phyloP scores from a whole-genome alignment of 257 asterid genomes.

The Solanum ossicruentum region DNA sequence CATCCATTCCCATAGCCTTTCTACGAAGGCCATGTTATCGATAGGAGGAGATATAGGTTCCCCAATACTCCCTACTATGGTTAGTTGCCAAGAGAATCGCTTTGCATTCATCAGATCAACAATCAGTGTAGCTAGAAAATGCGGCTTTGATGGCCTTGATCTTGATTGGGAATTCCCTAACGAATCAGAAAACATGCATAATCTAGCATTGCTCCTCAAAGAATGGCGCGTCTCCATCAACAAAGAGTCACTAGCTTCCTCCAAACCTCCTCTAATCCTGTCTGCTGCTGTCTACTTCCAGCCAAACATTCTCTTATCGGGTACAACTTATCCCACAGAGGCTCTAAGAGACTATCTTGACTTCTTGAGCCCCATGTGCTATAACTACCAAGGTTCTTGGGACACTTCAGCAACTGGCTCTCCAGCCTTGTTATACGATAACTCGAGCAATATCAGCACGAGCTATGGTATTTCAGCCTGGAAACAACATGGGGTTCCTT shows the following conservation, averaged over 20 bases:
- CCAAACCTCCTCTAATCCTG: constrained; percentile 24
- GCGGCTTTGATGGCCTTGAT: constrained; percentile 42
- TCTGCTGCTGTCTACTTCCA: constrained; percentile 41
- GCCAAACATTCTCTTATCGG: constrained; percentile 10
- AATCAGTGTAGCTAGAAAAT: constrained; percentile 21
- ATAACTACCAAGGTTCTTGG: constrained; percentile 43
- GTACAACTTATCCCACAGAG: constrained; percentile 11
- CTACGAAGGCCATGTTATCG: constrained; percentile 28
- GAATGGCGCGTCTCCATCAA: constrained; percentile 29
- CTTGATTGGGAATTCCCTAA: constrained; percentile 53
- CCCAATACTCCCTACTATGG: not conserved
- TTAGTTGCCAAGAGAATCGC: constrained; percentile 9
- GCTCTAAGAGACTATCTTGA: constrained; percentile 20
- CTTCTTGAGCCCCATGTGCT: constrained; percentile 36
- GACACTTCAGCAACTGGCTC: constrained; percentile 33
- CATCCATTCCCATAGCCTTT: constrained; percentile 15
- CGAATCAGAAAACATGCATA: constrained; percentile 23
- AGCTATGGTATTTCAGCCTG: constrained; percentile 43
- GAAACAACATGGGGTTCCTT: constrained; percentile 23
- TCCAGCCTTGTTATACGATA: constrained; percentile 36
- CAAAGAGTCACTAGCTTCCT: constrained; percentile 12
- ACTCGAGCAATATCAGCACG: constrained; percentile 38
- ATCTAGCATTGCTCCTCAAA: constrained; percentile 25
- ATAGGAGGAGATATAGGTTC: constrained; percentile 37
- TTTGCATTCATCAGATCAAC: constrained; percentile 45